phyloP scores from a whole-genome alignment of 345 rosid genomes.

The Cardiospermum halicacabum region DNA sequence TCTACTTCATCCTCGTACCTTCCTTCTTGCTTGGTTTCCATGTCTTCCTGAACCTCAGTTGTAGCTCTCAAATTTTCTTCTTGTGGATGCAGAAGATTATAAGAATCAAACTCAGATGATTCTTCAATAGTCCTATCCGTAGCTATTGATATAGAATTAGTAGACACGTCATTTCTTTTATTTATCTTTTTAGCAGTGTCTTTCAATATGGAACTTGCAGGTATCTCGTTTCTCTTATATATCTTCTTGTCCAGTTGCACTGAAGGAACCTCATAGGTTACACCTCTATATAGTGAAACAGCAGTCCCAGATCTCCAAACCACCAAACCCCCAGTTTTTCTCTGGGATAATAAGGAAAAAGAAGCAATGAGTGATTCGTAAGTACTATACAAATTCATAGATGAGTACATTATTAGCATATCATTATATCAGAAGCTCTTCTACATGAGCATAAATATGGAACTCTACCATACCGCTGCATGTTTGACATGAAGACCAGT shows the following conservation, averaged over 20 bases:
- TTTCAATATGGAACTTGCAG: slow-evolving; percentile 23
- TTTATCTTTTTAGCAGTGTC: slow-evolving; percentile 36
- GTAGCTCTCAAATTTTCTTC: slow-evolving; percentile 21
- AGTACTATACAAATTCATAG: background rate
- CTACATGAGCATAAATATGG: background rate
- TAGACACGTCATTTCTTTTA: slow-evolving; percentile 32
- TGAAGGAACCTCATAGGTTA: slow-evolving; percentile 52
- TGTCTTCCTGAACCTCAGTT: slow-evolving; percentile 24
- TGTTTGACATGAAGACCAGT: background rate
- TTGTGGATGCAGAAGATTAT: slow-evolving; percentile 25
- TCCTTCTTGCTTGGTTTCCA: slow-evolving; percentile 30
- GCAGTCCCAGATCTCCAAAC: slow-evolving; percentile 95
- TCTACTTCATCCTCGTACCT: slow-evolving; percentile 79
- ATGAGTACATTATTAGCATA: background rate
- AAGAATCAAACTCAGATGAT: slow-evolving; percentile 16
- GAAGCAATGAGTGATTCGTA: background rate
- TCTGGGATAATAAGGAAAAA: slow-evolving; percentile 35
- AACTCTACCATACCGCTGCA: background rate
- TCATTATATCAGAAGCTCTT: background rate
- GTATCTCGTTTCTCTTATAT: slow-evolving; percentile 38
- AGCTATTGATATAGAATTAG: slow-evolving; percentile 22
- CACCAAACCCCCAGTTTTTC: slow-evolving; percentile 94
- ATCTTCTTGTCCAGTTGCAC: slow-evolving; percentile 39
- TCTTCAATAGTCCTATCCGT: slow-evolving; percentile 22
- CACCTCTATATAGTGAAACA: slow-evolving; percentile 68